phyloP scores from a whole-genome alignment of 768 basidiomycete genomes.

The Lactifluus piperatus region DNA sequence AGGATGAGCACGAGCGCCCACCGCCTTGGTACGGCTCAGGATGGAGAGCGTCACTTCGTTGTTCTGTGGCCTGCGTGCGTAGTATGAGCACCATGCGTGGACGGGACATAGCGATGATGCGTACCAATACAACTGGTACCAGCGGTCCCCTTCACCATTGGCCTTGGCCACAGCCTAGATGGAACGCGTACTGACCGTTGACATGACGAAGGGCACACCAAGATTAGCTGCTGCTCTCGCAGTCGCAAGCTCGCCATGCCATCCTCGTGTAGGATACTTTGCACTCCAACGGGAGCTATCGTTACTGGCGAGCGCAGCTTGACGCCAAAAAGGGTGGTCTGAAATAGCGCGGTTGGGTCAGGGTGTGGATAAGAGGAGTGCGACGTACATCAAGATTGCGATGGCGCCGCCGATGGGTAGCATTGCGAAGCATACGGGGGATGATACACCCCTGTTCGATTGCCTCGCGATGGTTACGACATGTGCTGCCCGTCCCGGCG shows the following conservation, averaged over 20 bases:
- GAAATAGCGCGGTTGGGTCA: not conserved
- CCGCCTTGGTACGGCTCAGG: slow-evolving; percentile 54
- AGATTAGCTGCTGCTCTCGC: slow-evolving; percentile 57
- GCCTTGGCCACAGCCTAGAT: slow-evolving; percentile 74
- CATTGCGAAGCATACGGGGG: slow-evolving; percentile 69
- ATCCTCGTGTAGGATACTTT: slow-evolving; percentile 61
- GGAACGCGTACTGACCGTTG: slow-evolving; percentile 60
- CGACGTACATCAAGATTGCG: slow-evolving; percentile 48
- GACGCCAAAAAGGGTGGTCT: slow-evolving; percentile 68
- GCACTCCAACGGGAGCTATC: slow-evolving; percentile 63
- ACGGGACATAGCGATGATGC: not conserved
- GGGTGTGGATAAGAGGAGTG: not conserved
- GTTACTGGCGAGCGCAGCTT: slow-evolving; percentile 53
- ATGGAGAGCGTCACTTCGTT: slow-evolving; percentile 56
- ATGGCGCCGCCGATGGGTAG: too few species aligned
- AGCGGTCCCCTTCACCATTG: slow-evolving; percentile 58
- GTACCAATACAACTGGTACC: slow-evolving; percentile 81
- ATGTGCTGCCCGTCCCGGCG: slow-evolving; percentile 64
- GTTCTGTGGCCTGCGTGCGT: slow-evolving; percentile 44
- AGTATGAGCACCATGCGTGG: not conserved
- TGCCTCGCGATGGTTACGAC: slow-evolving; percentile 53
- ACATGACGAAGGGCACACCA: slow-evolving; percentile 63
- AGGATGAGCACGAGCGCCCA: slow-evolving; percentile 68
- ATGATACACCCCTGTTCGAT: slow-evolving; percentile 65
- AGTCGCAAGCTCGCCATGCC: slow-evolving; percentile 64